phyloP scores from a whole-genome alignment of 768 basidiomycete genomes.

The Suillus decipiens region DNA sequence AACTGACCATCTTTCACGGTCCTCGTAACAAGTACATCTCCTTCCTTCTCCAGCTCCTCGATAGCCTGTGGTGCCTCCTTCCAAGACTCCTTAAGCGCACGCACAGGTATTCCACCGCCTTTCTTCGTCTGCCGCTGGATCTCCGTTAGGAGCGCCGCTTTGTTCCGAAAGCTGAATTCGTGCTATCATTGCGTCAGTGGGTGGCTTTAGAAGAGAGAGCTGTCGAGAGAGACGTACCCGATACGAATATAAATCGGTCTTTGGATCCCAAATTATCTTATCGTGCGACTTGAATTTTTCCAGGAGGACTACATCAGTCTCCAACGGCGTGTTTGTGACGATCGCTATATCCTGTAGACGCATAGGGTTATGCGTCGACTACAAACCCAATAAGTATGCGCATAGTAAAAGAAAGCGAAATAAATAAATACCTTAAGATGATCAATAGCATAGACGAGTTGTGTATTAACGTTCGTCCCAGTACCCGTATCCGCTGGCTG shows the following conservation, averaged over 20 bases:
- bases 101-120: slow-evolving; percentile 83
- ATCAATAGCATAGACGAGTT: slow-evolving; percentile 82
- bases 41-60: slow-evolving; percentile 88
- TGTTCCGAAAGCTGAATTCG: slow-evolving; percentile 83
- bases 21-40: slow-evolving; percentile 85
- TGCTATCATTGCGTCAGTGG: slow-evolving; percentile 48
- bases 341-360: slow-evolving; percentile 87
- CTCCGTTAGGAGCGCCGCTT: slow-evolving; percentile 79
- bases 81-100: slow-evolving; percentile 88
- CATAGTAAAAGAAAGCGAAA: background rate
- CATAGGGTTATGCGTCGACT: slow-evolving; percentile 70
- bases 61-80: slow-evolving; percentile 82
- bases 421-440: slow-evolving; percentile 62
- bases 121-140: slow-evolving; percentile 84
- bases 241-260: slow-evolving; percentile 85
- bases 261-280: slow-evolving; percentile 74
- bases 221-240: slow-evolving; percentile 49
- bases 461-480: slow-evolving; percentile 82
- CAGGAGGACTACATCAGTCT: slow-evolving; percentile 67
- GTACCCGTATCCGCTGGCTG: slow-evolving; percentile 87
- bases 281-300: slow-evolving; percentile 86
- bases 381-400: background rate
- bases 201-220: background rate
- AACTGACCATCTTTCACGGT: slow-evolving; percentile 81
- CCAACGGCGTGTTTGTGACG: slow-evolving; percentile 73